Evolutionary conservation across 352 stramenopile genomes (phyloP), one percentile per base, ranked within the genome.

Genomic region (Pythium oligandrum): DNA sequence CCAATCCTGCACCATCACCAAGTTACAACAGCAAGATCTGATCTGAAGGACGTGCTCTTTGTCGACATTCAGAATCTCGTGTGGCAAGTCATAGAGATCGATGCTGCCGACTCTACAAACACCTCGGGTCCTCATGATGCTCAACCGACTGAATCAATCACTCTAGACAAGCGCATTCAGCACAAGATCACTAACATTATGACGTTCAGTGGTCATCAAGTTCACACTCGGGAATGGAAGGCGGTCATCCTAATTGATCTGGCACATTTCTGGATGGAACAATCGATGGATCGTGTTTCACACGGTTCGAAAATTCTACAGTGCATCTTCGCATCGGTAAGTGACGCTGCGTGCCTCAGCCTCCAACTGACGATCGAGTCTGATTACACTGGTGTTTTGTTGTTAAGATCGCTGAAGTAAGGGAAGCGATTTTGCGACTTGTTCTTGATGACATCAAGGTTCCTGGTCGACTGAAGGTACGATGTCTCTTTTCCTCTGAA

Each of bases 151-250:
- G 17, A 26, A 26, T 26, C 17, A 26, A 26, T 26, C 17, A 26
- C 17, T 26, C 17, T 26, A 26, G 17, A 26, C 17, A 26, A 26
- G 17, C 17, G 17, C 17, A 26, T 42, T 42, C 43, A 34, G 7
- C 54, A 62, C 11, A n/a, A 10, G 7, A 17, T 63, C 6, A 50
- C 35, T 12, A 50, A 71, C 3, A 45, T 88, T 12, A 51, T 90
- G 4, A 73, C 69, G 59, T 88, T 90, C 30, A 74, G 78, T n/a
- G 77, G 82, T 26, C 83, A 71, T 26, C 77, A 87, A 34, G 69
- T 79, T 17, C 73, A 91, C 50, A 61, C 71, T n/a, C 73, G 71
- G 0, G 67, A 87, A 54, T 93, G 80, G 80, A 93, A 93, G 62
- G 80, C 78, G 3, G 51, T 86, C 37, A 48, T 93, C 34, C 61